Percentiles rank a stretch among this genome's conserved stretches.
phyloP scores from a whole-genome alignment of 139 green algal genomes.

The Volvox reticuliferus region DNA sequence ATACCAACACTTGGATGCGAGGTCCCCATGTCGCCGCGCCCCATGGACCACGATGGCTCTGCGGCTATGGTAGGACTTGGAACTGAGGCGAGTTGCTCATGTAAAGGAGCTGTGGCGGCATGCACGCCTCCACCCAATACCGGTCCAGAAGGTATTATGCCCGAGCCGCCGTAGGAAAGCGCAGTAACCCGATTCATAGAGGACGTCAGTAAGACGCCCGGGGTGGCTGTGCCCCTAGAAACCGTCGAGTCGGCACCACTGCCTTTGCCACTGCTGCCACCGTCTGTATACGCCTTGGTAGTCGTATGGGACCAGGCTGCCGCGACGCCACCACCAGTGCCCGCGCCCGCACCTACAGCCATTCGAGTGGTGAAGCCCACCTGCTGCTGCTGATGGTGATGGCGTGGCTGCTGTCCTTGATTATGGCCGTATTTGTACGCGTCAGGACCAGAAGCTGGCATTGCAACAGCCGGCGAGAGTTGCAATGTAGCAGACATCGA shows the following conservation, averaged over 20 bases:
- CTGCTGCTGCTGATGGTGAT: neutral
- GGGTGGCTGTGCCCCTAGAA: too few relatives aligned
- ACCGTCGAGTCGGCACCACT: neutral
- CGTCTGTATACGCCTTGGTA: neutral
- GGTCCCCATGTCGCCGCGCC: neutral
- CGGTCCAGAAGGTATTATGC: too few relatives aligned
- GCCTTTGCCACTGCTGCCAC: neutral
- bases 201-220: too few relatives aligned
- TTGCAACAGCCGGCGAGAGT: neutral
- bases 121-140: too few relatives aligned
- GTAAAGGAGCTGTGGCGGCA: too few relatives aligned
- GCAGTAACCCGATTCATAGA: too few relatives aligned
- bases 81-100: too few relatives aligned
- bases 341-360: neutral
- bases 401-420: neutral
- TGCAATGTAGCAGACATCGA: neutral
- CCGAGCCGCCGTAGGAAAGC: too few relatives aligned
- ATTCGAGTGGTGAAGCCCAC: neutral
- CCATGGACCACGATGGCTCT: neutral
- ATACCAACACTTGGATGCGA: neutral
- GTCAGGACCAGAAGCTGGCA: neutral
- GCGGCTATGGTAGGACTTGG: neutral
- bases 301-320: neutral
- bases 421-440: neutral
- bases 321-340: neutral